These are phyloP conservation scores for Viola pubescens DNA, from an alignment of 441 rosid species.

Conservation along the genomic window DNA sequence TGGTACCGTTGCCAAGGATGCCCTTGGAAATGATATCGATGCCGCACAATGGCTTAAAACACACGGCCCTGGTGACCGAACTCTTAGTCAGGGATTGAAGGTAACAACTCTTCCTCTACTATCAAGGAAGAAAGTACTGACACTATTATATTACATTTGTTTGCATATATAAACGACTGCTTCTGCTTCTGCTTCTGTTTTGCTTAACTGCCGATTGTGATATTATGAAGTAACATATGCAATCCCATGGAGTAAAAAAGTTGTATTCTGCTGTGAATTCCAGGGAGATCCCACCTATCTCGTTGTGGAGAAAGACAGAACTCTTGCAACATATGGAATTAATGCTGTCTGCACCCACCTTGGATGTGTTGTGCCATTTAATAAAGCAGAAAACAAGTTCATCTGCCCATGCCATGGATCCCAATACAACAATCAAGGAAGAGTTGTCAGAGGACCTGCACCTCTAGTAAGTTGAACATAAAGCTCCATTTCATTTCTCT, in stretches of 20 bases:
- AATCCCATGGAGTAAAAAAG: neutral
- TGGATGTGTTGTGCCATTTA: slow-evolving; percentile 96
- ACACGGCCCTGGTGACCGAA: slow-evolving; percentile 83
- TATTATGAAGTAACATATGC: neutral
- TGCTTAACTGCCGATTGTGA: neutral
- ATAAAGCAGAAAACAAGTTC: slow-evolving; percentile 84
- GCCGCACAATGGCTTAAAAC: slow-evolving; percentile 68
- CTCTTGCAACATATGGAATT: slow-evolving; percentile 78
- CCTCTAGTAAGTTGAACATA: slow-evolving; percentile 56
- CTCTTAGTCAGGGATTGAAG: slow-evolving; percentile 85
- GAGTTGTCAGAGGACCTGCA: slow-evolving; percentile 96
- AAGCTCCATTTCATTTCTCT: neutral
- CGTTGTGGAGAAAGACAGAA: slow-evolving; percentile 82
- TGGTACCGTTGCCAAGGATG: slow-evolving; percentile 87
- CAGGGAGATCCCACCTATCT: slow-evolving; percentile 99
- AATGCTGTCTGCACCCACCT: slow-evolving; percentile 95
- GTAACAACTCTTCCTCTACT: slow-evolving; percentile 19
- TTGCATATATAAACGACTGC: too few species aligned
- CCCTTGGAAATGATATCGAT: slow-evolving; percentile 67
- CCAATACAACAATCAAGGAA: slow-evolving; percentile 90
- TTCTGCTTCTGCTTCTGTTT: neutral
- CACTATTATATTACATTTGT: too few species aligned
- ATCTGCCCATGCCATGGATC: slow-evolving; percentile 99
- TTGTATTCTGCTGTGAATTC: slow-evolving; percentile 5
- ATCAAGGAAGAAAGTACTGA: too few species aligned